A percentile compares a stretch with the other conserved stretches of the same genome.
Conservation (phyloP, 2,329 filamentous ascomycete genomes). For the Rhinocladiella similis region DNA sequence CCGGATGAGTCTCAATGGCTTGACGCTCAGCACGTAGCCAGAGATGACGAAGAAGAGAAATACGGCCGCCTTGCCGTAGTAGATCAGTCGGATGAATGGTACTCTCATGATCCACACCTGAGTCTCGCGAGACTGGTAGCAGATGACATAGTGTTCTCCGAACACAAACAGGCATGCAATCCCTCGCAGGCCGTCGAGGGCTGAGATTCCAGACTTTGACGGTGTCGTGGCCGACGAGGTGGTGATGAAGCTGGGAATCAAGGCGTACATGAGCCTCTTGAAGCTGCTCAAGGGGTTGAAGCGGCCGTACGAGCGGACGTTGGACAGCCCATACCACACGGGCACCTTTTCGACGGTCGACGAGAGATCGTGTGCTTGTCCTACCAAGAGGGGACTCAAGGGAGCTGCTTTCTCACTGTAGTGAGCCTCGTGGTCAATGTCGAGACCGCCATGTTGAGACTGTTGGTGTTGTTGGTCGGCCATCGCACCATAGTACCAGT, state of each 20-base stretch:
- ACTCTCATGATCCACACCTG: conserved; percentile 16
- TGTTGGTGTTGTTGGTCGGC: background rate
- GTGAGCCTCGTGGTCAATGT: background rate
- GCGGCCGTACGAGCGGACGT: background rate
- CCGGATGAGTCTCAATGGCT: conserved; percentile 41
- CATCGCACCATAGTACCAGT: background rate
- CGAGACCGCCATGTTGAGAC: background rate
- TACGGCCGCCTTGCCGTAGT: conserved; percentile 31
- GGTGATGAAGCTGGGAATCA: conserved; percentile 15
- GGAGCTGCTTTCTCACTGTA: background rate
- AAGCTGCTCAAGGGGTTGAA: conserved; percentile 1
- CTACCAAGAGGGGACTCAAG: background rate
- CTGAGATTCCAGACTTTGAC: conserved; percentile 12
- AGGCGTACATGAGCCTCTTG: background rate
- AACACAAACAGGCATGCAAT: conserved; percentile 37
- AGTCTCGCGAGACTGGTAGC: conserved; percentile 13
- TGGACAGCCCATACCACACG: background rate
- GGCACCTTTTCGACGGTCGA: background rate
- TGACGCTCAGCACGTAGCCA: conserved; percentile 48
- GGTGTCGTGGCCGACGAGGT: conserved; percentile 5
- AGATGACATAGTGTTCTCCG: conserved; percentile 23
- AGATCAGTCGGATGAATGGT: conserved; percentile 16
- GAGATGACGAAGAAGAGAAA: conserved; percentile 51
- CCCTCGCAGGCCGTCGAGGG: conserved; percentile 43
- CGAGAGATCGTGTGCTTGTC: background rate